phyloP scores from a whole-genome alignment of 2,329 filamentous ascomycete species.

The Neospermospora avenae region DNA sequence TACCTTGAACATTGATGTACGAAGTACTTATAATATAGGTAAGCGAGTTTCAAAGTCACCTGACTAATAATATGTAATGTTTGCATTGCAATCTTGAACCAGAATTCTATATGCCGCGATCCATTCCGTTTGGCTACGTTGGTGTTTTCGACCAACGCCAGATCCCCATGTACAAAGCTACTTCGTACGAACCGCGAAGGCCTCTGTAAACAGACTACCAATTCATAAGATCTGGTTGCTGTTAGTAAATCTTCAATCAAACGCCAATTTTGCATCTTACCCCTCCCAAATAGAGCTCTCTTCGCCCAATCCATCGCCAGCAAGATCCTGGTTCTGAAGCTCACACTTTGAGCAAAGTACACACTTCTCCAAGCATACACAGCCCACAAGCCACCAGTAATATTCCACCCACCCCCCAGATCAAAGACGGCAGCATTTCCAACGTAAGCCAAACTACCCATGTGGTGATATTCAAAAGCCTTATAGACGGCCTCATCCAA shows the following conservation, averaged over 20 bases:
- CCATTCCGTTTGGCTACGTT: background rate
- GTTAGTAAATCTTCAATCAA: conserved; percentile 1
- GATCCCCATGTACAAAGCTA: background rate
- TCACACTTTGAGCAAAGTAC: conserved; percentile 97
- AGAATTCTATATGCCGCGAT: background rate
- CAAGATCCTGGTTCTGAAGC: conserved; percentile 80
- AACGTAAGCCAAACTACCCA: conserved; percentile 90
- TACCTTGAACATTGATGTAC: too few relatives aligned
- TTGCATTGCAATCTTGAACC: background rate
- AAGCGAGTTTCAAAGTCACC: too few relatives aligned
- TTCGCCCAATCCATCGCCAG: conserved; percentile 99
- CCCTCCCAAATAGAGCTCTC: conserved; percentile 89
- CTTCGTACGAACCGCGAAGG: background rate
- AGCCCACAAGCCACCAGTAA: conserved; percentile 82
- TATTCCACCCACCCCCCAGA: conserved; percentile 69
- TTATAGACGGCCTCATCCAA: conserved; percentile 90
- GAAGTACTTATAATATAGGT: too few relatives aligned
- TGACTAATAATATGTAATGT: background rate
- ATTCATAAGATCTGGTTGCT: conserved; percentile 23
- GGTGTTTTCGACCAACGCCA: background rate
- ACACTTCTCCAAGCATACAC: conserved; percentile 96
- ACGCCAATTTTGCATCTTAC: conserved; percentile 43
- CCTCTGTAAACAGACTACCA: conserved; percentile 8
- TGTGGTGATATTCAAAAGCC: conserved; percentile 89
- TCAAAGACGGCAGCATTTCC: conserved; percentile 97